Evolutionary conservation across 805 yeast species (phyloP).

Genomic region (Suhomyces kilbournensis): DNA sequence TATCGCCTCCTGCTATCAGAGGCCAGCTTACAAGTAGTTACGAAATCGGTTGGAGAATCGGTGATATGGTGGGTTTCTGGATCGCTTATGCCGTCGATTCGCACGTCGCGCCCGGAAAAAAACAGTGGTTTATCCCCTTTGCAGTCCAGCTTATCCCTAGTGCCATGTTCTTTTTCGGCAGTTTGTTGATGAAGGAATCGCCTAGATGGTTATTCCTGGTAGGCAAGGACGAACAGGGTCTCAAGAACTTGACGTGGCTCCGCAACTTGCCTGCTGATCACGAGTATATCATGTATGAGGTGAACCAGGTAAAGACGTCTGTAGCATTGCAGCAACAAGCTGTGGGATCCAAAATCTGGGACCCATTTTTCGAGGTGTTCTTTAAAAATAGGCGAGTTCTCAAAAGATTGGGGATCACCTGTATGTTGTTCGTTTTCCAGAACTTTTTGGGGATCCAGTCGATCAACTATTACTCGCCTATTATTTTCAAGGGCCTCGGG

Average conservation of each 20-base stretch:
- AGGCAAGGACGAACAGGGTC: conserved; percentile 28
- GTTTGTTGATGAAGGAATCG: conserved; percentile 31
- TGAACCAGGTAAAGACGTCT: conserved; percentile 33
- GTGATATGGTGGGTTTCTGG: conserved; percentile 41
- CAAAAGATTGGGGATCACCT: conserved; percentile 29
- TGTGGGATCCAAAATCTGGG: conserved; percentile 34
- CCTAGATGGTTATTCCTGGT: conserved; percentile 38
- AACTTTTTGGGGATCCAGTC: conserved; percentile 41
- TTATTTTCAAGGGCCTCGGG: conserved; percentile 33
- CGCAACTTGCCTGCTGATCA: conserved; percentile 32
- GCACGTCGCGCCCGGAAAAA: conserved; percentile 21
- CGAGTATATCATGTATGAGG: conserved; percentile 34
- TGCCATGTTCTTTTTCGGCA: conserved; percentile 32
- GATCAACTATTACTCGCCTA: conserved; percentile 39
- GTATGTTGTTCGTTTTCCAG: conserved; percentile 33
- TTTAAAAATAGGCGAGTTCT: conserved; percentile 23
- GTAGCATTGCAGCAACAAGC: conserved; percentile 26
- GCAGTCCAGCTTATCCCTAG: conserved; percentile 38
- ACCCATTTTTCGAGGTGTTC: conserved; percentile 32
- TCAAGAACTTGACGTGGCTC: conserved; percentile 33
- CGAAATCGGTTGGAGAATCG: conserved; percentile 39
- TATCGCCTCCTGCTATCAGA: conserved; percentile 35
- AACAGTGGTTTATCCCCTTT: conserved; percentile 40
- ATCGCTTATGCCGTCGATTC: conserved; percentile 32
- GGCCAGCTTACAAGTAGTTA: conserved; percentile 31